A percentile compares a stretch with the other conserved stretches of the same genome.
Evolutionary conservation across 139 green algal genomes (phyloP).

Genomic region (Haematococcus lacustris): DNA sequence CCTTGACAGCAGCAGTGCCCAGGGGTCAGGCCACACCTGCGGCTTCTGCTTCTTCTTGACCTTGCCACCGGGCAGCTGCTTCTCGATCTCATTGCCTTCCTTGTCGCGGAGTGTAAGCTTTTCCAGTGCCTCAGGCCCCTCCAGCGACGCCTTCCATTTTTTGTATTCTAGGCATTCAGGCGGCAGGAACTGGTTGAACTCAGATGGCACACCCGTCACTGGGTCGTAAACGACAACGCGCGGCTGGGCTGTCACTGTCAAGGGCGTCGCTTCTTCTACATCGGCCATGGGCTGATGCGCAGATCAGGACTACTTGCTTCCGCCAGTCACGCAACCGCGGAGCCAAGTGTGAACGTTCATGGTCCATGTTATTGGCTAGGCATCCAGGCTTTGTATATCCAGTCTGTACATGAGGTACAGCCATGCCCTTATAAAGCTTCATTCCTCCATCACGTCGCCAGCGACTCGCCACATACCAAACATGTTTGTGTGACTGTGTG

Average conservation of each 20-base stretch:
- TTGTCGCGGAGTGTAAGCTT: slow-evolving; percentile 58
- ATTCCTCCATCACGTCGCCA: too few species aligned
- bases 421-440: too few species aligned
- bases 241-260: neutral
- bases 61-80: slow-evolving; percentile 63
- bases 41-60: slow-evolving; percentile 73
- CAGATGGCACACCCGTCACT: slow-evolving; percentile 11
- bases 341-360: too few species aligned
- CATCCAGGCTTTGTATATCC: too few species aligned
- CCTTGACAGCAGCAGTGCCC: neutral
- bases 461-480: too few species aligned
- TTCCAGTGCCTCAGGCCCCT: slow-evolving; percentile 43
- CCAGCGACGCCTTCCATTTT: slow-evolving; percentile 65
- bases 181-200: slow-evolving; percentile 86
- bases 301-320: too few species aligned
- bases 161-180: slow-evolving; percentile 78
- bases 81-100: slow-evolving; percentile 48
- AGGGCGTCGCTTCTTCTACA: neutral
- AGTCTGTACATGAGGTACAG: too few species aligned
- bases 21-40: too few species aligned
- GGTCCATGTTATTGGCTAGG: too few species aligned
- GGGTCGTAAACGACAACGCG: neutral
- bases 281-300: too few species aligned
- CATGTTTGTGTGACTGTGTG: too few species aligned
- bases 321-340: too few species aligned